Evolutionary conservation across 768 basidiomycete genomes (phyloP).

Genomic region (Trametes cinnabarina): DNA sequence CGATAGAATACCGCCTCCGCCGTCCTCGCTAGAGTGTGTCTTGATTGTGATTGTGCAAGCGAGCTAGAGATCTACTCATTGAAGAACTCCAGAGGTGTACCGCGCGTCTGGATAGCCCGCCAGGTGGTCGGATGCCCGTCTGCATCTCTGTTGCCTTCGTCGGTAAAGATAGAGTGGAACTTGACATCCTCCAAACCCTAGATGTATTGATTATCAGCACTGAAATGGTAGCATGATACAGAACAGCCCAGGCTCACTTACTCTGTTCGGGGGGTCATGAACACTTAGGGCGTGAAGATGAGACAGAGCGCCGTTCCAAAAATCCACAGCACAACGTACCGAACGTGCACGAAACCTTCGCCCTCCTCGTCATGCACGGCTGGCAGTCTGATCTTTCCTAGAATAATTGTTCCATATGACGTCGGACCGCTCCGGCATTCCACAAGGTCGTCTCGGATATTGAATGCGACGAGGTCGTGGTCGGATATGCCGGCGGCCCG

Average conservation of each 20-base stretch:
- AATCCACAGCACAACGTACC: conserved; percentile 39
- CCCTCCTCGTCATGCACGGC: conserved; percentile 62
- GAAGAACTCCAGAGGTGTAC: conserved; percentile 66
- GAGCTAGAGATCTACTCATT: conserved; percentile 46
- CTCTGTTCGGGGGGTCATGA: conserved; percentile 65
- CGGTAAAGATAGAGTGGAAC: conserved; percentile 71
- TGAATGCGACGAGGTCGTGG: conserved; percentile 49
- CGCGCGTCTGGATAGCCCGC: conserved; percentile 60
- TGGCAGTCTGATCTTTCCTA: conserved; percentile 75
- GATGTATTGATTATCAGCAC: background rate
- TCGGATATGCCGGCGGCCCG: conserved; percentile 54
- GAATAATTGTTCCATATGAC: conserved; percentile 67
- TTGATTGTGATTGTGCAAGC: background rate
- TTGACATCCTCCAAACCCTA: conserved; percentile 64
- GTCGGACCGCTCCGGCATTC: conserved; percentile 53
- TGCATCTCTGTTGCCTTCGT: conserved; percentile 26
- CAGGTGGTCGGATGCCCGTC: conserved; percentile 49
- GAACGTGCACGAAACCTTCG: conserved; percentile 67
- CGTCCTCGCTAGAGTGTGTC: background rate
- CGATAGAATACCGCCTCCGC: no score
- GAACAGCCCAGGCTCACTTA: background rate
- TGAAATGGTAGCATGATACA: background rate
- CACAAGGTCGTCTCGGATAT: conserved; percentile 43
- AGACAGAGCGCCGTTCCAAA: background rate
- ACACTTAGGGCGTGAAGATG: conserved; percentile 42